phyloP scores from a whole-genome alignment of 768 basidiomycete species.

The Termitomyces sp. region DNA sequence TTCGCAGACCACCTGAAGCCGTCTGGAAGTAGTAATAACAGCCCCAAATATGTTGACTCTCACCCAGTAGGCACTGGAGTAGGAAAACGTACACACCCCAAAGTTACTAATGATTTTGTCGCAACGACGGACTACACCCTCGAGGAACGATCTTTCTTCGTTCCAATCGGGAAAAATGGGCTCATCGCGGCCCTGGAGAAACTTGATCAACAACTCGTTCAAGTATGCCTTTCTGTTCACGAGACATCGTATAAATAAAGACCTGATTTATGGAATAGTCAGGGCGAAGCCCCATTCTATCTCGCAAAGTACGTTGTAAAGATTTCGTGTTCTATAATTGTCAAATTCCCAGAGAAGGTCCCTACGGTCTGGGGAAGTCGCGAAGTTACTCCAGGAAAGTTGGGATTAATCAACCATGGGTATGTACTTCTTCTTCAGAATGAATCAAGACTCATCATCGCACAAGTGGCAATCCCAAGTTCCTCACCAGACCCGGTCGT shows the following conservation, averaged over 20 bases:
- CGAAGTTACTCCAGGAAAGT: conserved; percentile 64
- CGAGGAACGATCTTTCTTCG: conserved; percentile 64
- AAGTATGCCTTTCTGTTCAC: conserved; percentile 25
- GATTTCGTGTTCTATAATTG: background rate
- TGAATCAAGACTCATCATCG: background rate
- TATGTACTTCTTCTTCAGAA: conserved; percentile 17
- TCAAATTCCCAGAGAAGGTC: conserved; percentile 20
- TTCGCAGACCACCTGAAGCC: conserved; percentile 30
- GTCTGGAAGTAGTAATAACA: conserved; percentile 14
- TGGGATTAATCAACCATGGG: conserved; percentile 77
- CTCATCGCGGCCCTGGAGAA: conserved; percentile 64
- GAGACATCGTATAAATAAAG: background rate
- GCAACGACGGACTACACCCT: conserved; percentile 43
- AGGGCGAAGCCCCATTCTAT: conserved; percentile 53
- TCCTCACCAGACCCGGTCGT: conserved; percentile 68
- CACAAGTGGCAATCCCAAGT: conserved; percentile 64
- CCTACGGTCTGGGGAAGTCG: conserved; percentile 68
- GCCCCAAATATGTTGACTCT: conserved; percentile 9
- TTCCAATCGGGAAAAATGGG: conserved; percentile 63
- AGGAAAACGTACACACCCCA: conserved; percentile 9
- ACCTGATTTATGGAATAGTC: conserved; percentile 31
- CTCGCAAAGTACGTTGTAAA: conserved; percentile 44
- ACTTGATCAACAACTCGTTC: conserved; percentile 56
- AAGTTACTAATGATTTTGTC: conserved; percentile 32
- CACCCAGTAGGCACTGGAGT: conserved; percentile 7